Evolutionary conservation across 352 stramenopile genomes (phyloP).

Genomic region (Phytophthora constricta): DNA sequence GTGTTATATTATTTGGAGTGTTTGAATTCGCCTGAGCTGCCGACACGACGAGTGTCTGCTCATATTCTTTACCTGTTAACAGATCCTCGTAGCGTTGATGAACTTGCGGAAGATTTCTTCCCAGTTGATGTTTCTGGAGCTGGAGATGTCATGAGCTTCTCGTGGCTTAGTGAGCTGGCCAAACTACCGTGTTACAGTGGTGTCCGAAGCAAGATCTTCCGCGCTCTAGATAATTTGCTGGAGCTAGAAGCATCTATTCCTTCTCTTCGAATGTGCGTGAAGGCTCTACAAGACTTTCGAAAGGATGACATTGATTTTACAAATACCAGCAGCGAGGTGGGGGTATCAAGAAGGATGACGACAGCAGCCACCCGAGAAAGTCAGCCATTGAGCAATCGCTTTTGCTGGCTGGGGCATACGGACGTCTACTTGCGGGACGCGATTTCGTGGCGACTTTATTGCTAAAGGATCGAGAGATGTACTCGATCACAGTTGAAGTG

Average conservation of each 20-base stretch:
- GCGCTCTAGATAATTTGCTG: constrained; percentile 72
- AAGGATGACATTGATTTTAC: constrained; percentile 36
- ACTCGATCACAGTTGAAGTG: constrained; percentile 68
- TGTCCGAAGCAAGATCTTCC: constrained; percentile 67
- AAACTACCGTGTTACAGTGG: constrained; percentile 71
- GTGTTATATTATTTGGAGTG: constrained; percentile 79
- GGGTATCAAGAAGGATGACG: constrained; percentile 27
- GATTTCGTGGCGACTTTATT: constrained; percentile 73
- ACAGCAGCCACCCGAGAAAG: constrained; percentile 34
- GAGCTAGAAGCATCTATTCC: constrained; percentile 75
- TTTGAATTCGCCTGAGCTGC: constrained; percentile 56
- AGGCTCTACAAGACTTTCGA: constrained; percentile 72
- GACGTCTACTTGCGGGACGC: constrained; percentile 66
- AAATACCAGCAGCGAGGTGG: constrained; percentile 4
- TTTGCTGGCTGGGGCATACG: constrained; percentile 69
- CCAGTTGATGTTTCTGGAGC: constrained; percentile 23
- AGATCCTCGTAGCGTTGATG: constrained; percentile 29
- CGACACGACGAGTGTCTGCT: constrained; percentile 63
- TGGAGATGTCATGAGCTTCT: constrained; percentile 60
- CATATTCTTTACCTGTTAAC: constrained; percentile 75
- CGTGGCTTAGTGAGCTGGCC: constrained; percentile 65
- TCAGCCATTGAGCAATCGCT: constrained; percentile 60
- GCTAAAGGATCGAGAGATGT: constrained; percentile 64
- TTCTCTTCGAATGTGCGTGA: constrained; percentile 71
- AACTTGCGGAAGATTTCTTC: constrained; percentile 34